These are phyloP conservation scores for Rhododendron molle DNA, from an alignment of 148 eudicot species.

Conservation along the genomic window DNA sequence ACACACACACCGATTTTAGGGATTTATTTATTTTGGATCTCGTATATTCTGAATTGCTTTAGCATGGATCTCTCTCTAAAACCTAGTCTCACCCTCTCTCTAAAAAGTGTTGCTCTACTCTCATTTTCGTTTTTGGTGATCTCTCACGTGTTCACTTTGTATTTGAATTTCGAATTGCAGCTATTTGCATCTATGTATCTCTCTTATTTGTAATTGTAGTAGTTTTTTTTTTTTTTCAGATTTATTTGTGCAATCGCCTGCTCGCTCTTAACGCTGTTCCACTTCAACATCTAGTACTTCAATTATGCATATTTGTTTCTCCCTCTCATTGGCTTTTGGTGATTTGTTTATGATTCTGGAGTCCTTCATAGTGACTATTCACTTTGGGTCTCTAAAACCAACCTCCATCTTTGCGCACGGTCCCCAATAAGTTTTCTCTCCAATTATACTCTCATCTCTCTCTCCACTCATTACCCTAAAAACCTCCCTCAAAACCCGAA, in stretches of 20 bases:
- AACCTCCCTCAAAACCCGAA: no score
- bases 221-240: not conserved
- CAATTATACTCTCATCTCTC: no score
- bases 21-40: no score
- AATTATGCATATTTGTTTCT: not conserved
- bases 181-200: not conserved
- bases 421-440: no score
- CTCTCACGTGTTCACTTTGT: not conserved
- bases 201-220: not conserved
- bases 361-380: not conserved
- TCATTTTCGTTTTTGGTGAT: not conserved
- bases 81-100: not conserved
- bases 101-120: not conserved
- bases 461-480: no score
- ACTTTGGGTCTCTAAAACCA: no score
- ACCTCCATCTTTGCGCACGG: no score
- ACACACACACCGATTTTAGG: no score
- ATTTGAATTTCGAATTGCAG: not conserved
- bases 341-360: not conserved
- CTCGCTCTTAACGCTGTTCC: not conserved
- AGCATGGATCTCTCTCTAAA: conserved; percentile 5
- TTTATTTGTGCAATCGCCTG: not conserved
- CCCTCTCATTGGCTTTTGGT: not conserved
- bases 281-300: not conserved
- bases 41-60: no score